These are phyloP conservation scores for Macrolepiota fuliginosa DNA, from an alignment of 768 basidiomycete species.

Conservation along the genomic window DNA sequence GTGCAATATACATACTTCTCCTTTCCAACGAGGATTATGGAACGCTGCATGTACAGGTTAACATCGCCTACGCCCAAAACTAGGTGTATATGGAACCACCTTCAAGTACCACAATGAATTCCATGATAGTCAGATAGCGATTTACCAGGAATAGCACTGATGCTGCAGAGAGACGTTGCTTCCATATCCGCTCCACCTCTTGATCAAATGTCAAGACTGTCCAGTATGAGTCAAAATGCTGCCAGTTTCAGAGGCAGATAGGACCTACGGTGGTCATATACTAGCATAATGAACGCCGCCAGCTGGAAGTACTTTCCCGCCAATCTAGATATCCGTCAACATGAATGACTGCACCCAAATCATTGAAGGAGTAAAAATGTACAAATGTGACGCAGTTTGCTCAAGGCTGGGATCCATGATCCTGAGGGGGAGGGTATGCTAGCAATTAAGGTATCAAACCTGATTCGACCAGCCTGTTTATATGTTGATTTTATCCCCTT, in stretches of 20 bases:
- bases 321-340: neutral
- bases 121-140: constrained; percentile 25
- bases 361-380: neutral
- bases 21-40: constrained; percentile 22
- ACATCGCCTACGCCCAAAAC: neutral
- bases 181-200: constrained; percentile 29
- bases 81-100: constrained; percentile 14
- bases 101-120: constrained; percentile 24
- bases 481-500: too few relatives aligned
- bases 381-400: constrained; percentile 1
- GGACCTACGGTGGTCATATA: constrained; percentile 20
- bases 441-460: too few relatives aligned
- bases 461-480: too few relatives aligned
- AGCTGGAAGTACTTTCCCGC: constrained; percentile 22
- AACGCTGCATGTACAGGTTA: constrained; percentile 17
- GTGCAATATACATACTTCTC: constrained; percentile 15
- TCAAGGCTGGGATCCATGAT: neutral
- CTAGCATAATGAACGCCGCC: constrained; percentile 19
- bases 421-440: too few relatives aligned
- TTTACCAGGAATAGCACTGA: constrained; percentile 27
- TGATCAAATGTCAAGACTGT: constrained; percentile 12
- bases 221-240: neutral
- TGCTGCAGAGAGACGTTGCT: constrained; percentile 20
- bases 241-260: neutral
- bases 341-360: neutral